Evolutionary conservation across 1,284 basidiomycete genomes (phyloP), one percentile per base, ranked within the genome.

Genomic region (Trametes hirsuta): DNA sequence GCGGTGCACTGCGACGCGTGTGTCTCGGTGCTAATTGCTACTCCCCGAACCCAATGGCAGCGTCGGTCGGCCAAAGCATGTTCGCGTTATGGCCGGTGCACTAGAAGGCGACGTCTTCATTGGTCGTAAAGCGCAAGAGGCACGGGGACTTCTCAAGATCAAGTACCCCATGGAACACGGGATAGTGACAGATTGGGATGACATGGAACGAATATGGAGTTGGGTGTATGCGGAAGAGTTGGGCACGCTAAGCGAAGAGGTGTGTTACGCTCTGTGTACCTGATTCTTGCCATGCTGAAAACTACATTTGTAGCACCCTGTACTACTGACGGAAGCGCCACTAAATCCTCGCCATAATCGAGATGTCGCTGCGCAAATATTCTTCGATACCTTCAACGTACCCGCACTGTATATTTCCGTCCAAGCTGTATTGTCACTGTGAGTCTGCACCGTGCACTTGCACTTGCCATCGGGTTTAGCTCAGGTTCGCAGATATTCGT

Each of bases 371-470:
- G 96, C 96, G 8, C 95, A 98, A 76, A 97, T 98, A 79, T 97
- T 98, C 77, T 98, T 98, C 76, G 96, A 98, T 73, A 98, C 96
- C 3, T 98, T 98, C 86, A 99, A 99, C 75, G 97, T 99, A 18
- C 97, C 97, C 21, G 97, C 97, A 8, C 80, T 99, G 62, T 99
- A 95, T 78, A 97, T 93, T 15, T 96, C 94, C 49, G 94, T 99
- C 4, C 97, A 99, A 79, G 97, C 97, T 25, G 97, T 99, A 21
- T 80, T 99, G 56, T 95, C 95, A 66, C 77, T 99, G 94, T 97
- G 73, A 75, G 90, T 77, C 5, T 10, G 34, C 21, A 53, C 34
- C 44, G 40, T 69, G 48, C 45, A 5, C 6, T 25, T 1, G 50
- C 53, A n/a, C 10, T 21, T 12, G 24, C n/a, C 15, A 15, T 2